These are phyloP conservation scores for Saccharomycopsis fodiens DNA, from an alignment of 805 yeast species.

Conservation along the genomic window DNA sequence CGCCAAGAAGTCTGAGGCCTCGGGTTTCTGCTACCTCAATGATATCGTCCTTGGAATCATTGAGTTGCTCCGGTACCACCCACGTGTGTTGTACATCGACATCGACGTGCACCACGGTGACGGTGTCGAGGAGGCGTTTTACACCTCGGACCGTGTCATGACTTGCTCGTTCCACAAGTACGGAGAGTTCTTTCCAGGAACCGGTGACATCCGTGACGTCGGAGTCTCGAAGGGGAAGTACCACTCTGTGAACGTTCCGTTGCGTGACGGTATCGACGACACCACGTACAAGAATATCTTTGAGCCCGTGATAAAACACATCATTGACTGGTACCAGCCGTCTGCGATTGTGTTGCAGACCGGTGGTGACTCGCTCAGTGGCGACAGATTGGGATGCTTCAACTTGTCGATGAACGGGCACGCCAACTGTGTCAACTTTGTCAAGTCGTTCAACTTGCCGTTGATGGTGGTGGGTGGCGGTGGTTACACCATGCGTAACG, in stretches of 20 bases:
- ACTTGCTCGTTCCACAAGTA: conserved; percentile 85
- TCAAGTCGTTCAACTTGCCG: conserved; percentile 80
- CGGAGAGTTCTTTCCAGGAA: conserved; percentile 96
- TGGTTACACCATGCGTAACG: conserved; percentile 96
- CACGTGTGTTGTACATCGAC: conserved; percentile 86
- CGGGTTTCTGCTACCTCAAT: conserved; percentile 86
- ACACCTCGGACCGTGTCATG: conserved; percentile 86
- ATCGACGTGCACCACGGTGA: conserved; percentile 97
- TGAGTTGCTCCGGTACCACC: conserved; percentile 71
- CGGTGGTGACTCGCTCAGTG: conserved; percentile 96
- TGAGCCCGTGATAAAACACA: conserved; percentile 76
- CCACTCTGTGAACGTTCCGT: conserved; percentile 84
- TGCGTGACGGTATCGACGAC: conserved; percentile 95
- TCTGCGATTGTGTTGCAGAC: conserved; percentile 95
- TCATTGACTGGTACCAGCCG: conserved; percentile 86
- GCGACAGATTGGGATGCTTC: conserved; percentile 94
- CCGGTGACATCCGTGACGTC: conserved; percentile 83
- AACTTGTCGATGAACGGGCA: conserved; percentile 91
- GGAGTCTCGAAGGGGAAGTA: conserved; percentile 88
- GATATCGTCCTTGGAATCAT: conserved; percentile 83
- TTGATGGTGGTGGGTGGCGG: conserved; percentile 96
- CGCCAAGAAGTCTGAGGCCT: conserved; percentile 84
- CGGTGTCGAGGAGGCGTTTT: conserved; percentile 96
- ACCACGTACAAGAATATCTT: conserved; percentile 67
- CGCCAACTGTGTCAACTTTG: conserved; percentile 89